Evolutionary conservation across 2,329 filamentous ascomycete genomes (phyloP), one percentile per base, ranked within the genome.

Genomic region (Aureobasidium pullulans): DNA sequence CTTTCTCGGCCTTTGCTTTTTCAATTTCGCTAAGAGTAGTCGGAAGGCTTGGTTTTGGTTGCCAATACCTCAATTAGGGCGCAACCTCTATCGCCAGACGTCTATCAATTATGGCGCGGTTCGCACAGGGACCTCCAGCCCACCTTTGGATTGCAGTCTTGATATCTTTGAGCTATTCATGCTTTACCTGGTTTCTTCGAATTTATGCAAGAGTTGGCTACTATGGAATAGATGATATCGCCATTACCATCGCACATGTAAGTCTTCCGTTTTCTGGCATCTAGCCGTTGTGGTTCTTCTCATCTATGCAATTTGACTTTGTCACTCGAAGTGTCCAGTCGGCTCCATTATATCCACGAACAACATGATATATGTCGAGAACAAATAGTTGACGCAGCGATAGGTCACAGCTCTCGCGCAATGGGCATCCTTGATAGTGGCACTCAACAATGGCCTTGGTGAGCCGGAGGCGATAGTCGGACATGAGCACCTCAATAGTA

Each of bases 131-230:
- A n/a, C 7, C 28, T 11, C 43, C 54, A 15, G 54, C 54, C 13
- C 54, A 57, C 16, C 42, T 57, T 7, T 57, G 54, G 54, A 57
- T 57, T 16, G 54, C 54, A 40, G 42, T 57, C 32, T 15, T 57
- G 23, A 47, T 57, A n/a, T 57, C 54, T 8, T 16, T 57, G n/a
- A 47, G 40, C 32, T 57, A 57, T 32, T 57, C 54, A n/a, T 57
- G 54, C 43, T 57, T 57, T 23, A 57, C 54, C 10, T 40, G 54
- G 34, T 57, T 47, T 23, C 54, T 57, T 32, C 54, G 54, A 16
- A 57, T 57, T 4, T 57, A 57, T 57, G 54, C 54, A 31, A 57
- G 54, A 57, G 43, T 57, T n/a, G 43, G 54, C n/a, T 57, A 57
- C 9, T 57, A 57, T 40, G 54, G 54, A n/a, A 32, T 48, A 23